phyloP scores from a whole-genome alignment of 2,329 filamentous ascomycete genomes.

The Xylariaceae sp. region DNA sequence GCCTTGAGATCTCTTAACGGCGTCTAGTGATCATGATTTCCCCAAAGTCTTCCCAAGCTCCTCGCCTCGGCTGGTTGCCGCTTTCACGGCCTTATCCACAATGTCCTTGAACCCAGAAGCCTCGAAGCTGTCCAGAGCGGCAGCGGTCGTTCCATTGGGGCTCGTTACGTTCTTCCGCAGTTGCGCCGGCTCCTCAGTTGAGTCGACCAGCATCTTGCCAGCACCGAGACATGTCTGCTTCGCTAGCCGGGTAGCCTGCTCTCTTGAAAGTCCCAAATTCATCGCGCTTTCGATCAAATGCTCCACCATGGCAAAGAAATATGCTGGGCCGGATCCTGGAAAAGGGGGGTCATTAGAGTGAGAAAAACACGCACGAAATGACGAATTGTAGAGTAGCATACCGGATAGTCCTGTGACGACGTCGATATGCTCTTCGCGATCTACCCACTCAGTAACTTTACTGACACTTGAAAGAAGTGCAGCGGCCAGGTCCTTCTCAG shows the following conservation, averaged over 20 bases:
- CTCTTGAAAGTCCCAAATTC: constrained; percentile 52
- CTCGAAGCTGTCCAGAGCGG: constrained; percentile 57
- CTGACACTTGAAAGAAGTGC: constrained; percentile 54
- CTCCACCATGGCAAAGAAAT: constrained; percentile 61
- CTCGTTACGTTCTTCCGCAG: constrained; percentile 59
- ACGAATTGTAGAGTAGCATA: constrained; percentile 37
- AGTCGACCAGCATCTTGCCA: constrained; percentile 57
- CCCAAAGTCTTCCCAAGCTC: constrained; percentile 51
- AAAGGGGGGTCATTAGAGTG: constrained; percentile 11
- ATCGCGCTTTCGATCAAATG: constrained; percentile 54
- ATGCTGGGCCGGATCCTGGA: constrained; percentile 57
- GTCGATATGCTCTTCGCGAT: constrained; percentile 56
- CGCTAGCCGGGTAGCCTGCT: constrained; percentile 57
- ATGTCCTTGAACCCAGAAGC: constrained; percentile 50
- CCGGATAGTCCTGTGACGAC: constrained; percentile 59
- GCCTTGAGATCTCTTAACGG: not conserved
- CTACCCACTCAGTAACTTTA: constrained; percentile 57
- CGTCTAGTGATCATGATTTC: constrained; percentile 21
- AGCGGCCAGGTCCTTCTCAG: constrained; percentile 51
- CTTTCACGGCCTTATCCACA: constrained; percentile 55
- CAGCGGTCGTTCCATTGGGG: constrained; percentile 59
- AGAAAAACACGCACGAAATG: not conserved
- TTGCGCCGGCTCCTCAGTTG: constrained; percentile 53
- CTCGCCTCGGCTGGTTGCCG: constrained; percentile 49
- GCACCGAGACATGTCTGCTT: constrained; percentile 60